phyloP scores from a whole-genome alignment of 2,329 filamentous ascomycete species.

The Aspergillus alliaceus region DNA sequence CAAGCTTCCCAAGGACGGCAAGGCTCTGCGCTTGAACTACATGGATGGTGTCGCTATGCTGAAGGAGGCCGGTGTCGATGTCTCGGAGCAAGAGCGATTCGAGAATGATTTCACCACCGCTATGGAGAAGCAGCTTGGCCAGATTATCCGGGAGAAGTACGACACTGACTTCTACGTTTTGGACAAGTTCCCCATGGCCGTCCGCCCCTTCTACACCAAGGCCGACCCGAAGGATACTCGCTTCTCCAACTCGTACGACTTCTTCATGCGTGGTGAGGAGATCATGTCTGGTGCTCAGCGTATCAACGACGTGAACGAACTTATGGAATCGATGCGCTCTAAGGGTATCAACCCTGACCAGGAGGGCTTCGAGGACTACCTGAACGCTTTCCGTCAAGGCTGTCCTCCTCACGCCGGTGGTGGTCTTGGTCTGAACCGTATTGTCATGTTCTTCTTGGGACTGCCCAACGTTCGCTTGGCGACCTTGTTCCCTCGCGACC shows the following conservation, averaged over 20 bases:
- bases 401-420: slow-evolving; percentile 66
- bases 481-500: slow-evolving; percentile 65
- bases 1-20: slow-evolving; percentile 50
- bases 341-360: slow-evolving; percentile 61
- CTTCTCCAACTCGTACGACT: slow-evolving; percentile 68
- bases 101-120: slow-evolving; percentile 50
- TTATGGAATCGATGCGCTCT: slow-evolving; percentile 58
- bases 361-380: slow-evolving; percentile 63
- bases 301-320: slow-evolving; percentile 61
- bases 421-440: slow-evolving; percentile 65
- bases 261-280: slow-evolving; percentile 71
- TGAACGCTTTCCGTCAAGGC: slow-evolving; percentile 64
- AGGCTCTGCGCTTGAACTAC: slow-evolving; percentile 51
- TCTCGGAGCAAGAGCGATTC: slow-evolving; percentile 49
- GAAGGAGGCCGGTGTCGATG: slow-evolving; percentile 52
- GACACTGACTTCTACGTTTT: slow-evolving; percentile 95
- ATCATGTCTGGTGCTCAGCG: slow-evolving; percentile 68
- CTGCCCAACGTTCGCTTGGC: slow-evolving; percentile 63
- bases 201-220: slow-evolving; percentile 91
- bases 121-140: slow-evolving; percentile 70
- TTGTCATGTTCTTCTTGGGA: slow-evolving; percentile 67
- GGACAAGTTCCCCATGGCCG: slow-evolving; percentile 89
- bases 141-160: slow-evolving; percentile 82
- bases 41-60: slow-evolving; percentile 50
- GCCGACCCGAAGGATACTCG: slow-evolving; percentile 66